Evolutionary conservation across 352 stramenopile species (phyloP).

Genomic region (Phytophthora megakarya): DNA sequence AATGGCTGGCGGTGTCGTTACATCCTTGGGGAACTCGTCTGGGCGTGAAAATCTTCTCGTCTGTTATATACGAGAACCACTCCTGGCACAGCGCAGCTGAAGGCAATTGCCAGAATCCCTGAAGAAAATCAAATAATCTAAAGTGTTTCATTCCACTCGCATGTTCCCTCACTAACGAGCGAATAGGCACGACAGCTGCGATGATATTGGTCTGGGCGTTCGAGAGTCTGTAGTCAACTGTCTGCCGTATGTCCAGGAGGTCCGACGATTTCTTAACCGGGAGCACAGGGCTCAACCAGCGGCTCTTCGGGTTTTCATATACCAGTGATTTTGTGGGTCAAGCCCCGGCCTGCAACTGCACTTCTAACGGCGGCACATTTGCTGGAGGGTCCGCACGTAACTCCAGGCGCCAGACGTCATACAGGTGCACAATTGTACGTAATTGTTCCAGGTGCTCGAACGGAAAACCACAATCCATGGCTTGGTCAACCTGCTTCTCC

Average conservation of each 20-base stretch:
- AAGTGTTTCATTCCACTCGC: conserved; percentile 6
- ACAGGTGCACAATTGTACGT: too few relatives aligned
- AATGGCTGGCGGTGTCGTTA: conserved; percentile 1
- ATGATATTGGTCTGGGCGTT: not conserved
- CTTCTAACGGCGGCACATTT: too few relatives aligned
- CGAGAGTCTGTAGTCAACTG: not conserved
- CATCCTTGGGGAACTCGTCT: conserved; percentile 11
- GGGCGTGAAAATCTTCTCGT: conserved; percentile 23
- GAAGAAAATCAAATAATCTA: conserved; percentile 7
- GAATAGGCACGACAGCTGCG: conserved; percentile 9
- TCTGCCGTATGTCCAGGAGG: conserved; percentile 2
- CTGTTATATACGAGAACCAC: conserved; percentile 19
- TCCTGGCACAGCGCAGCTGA: not conserved
- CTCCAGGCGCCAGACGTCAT: too few relatives aligned
- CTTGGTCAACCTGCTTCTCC: too few relatives aligned
- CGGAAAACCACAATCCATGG: too few relatives aligned
- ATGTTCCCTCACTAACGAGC: conserved; percentile 10
- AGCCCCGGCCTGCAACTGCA: too few relatives aligned
- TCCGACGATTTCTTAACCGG: conserved; percentile 8
- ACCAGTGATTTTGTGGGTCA: too few relatives aligned
- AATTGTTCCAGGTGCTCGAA: too few relatives aligned
- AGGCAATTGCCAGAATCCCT: conserved; percentile 3
- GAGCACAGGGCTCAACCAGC: conserved; percentile 5
- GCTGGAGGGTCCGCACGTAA: too few relatives aligned
- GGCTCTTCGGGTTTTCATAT: conserved; percentile 4